Base-by-base conservation (phyloP, 352 stramenopile genomes). In the Globisporangium yorkense region DNA sequence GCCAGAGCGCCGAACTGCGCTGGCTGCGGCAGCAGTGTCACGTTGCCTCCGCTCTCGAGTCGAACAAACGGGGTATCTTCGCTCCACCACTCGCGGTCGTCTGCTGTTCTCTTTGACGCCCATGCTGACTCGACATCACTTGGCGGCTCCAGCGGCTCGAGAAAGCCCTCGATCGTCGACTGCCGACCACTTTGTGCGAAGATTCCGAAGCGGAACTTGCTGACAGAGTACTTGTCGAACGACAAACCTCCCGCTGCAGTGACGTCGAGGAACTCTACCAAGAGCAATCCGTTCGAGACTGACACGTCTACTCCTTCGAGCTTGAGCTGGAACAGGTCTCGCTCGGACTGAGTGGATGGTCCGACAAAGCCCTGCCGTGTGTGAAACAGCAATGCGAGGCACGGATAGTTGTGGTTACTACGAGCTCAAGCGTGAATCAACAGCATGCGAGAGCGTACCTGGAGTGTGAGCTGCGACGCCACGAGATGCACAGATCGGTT, bases 161-260 rank as follows among this genome's bases (percentile, higher is more conserved):
- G 46, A 39, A 83, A 84, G 3, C 74, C 77, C 53, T 81, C 57
- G 31, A 87, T 62, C 24, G 67, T 70, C 9, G 58, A 66, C 21
- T 61, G 69, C 43, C 48, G 61, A 13, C 59, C 62, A 5, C 72
- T 71, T 56, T 72, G 51, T 0, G 77, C 65, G 37, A 57, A 57
- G 13, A 88, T 44, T 49, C 61, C 52, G 13, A 49, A 44, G 27
- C 57, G 70, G 56, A 92, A 89, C 48, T 88, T 84, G n/a, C 85
- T 54, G 16, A 80, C 71, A 1, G 83, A 85, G 61, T 80, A 92
- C 49, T 86, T 85, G 55, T 92, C 83, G 51, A 92, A 64, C 2
- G 64, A 61, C 21, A 80, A 50, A 5, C 48, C 56, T 31, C 70
- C 68, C 9, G 55, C 47, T 45, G 74, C 71, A 44, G 57, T 41